Evolutionary conservation across 768 basidiomycete species (phyloP), one percentile per base, ranked within the genome.

Genomic region (Podaxis pistillaris): DNA sequence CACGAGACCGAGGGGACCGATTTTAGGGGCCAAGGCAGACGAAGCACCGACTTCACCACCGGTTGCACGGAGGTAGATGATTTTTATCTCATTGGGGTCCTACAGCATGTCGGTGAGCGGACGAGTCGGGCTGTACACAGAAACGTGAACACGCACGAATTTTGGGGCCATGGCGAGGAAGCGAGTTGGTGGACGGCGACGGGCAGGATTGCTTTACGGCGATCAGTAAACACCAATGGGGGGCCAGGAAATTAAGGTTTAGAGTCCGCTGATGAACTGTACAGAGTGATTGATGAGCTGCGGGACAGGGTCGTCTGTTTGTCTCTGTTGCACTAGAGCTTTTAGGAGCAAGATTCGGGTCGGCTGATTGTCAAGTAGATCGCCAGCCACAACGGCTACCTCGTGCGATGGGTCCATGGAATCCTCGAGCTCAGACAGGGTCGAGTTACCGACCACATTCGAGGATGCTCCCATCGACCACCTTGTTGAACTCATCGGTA

Each of bases 21-120:
- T 98, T 88, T 99, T 99, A 65, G 97, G 97, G 56, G 97, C 97
- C 66, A 99, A 86, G 64, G 97, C 96, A 63, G 97, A 95, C 6
- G 96, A 98, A 64, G 97, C 93, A 83, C 96, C 97, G 74, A 98
- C 94, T 83, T 98, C 97, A 86, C 97, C 97, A 79, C 97, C 97
- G 60, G 94, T 97, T 58, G 94, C 94, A 70, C 96, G 87, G 76
- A 98, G 90, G 86, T 95, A 94, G 85, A 98, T 97, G 81, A 97
- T 93, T 84, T 98, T 98, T 77, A 98, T 83, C 83, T 99, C 96
- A 79, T 83, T 91, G 71, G 96, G 96, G 84, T 99, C 96, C 93
- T 94, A 73, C 37, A 60, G 22, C n/a, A 9, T 41, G 55, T 56
- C 46, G 13, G n/a, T 62, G 19, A 59, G 62, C 58, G 69, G 61